Evolutionary conservation across 1,284 basidiomycete species (phyloP), one percentile per base, ranked within the genome.

Genomic region (Microbotryum scabiosae): DNA sequence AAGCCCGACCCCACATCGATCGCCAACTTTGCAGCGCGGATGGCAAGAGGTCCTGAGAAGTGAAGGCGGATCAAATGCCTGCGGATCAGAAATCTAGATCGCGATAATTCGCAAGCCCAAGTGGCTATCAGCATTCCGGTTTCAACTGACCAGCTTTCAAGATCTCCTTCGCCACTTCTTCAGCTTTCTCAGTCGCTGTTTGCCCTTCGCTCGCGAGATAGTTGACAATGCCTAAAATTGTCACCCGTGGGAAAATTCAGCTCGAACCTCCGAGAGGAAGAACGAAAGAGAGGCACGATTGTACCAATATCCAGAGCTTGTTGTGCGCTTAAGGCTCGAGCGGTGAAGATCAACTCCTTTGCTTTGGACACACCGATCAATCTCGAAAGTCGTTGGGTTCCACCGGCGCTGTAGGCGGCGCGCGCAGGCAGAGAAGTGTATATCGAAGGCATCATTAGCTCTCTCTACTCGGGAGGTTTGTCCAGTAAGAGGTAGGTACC

Each of bases 331-430:
- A 92, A 74, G 57, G 82, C 76, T 8, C 84, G 80, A 8, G 85
- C 86, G 3, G 87, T 88, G 73, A 86, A 91, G 60, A 93, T 87
- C 46, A 93, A 78, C 70, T 92, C 88, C 75, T 96, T 97, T 7
- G 92, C 86, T 73, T 84, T 86, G 47, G 89, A 80, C 23, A 85
- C 75, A 1, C 93, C 92, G 12, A 97, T 76, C 23, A 96, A 76
- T 49, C 89, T 83, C 2, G 89, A 85, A 21, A 88, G 81, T 43
- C 93, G 82, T 71, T 93, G 90, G 1, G 92, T 97, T 1, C 91
- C 91, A 3, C 91, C 90, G n/a, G 90, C 91, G 53, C 72, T 73
- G 63, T 14, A 14, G n/a, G 41, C 36, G 28, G 21, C 12, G 32
- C 21, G 36, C 14, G 12, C 41, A 58, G 18, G 5, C 25, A 12